Evolutionary conservation across 176 grass and related monocot species (phyloP), one percentile per base, ranked within the genome.

Genomic region (Thalia dealbata): DNA sequence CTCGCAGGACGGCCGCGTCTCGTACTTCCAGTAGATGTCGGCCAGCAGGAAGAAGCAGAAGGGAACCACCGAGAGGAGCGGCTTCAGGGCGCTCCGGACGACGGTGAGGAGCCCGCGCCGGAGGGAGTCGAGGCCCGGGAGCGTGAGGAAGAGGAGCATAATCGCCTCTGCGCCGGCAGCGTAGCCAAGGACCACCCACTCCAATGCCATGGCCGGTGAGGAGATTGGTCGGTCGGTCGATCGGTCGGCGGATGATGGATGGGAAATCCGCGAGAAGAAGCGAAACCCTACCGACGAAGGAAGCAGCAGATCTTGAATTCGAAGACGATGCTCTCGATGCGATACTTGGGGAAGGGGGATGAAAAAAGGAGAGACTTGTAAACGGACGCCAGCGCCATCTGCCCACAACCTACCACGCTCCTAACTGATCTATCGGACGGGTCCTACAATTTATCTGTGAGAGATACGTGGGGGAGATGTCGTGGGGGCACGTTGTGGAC

Each of bases 11-110:
- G 89, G 92, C 14, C 86, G 82, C 9, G 61, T 96, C 73, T 96
- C 92, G 84, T 96, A 96, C 82, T 96, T 96, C 92, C 92, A 96
- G 84, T 96, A 96, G 72, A 96, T 96, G 75, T 96, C 92, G 79
- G 89, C 81, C 51, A 90, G 78, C 18, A 96, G 86, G 72, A 96
- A 96, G 56, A 96, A 82, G 69, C 92, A 96, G 82, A 96, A 96
- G 56, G 92, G 92, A 41, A 96, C 84, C 58, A 96, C 82, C 15
- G 92, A 85, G 42, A 96, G 79, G 84, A 96, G 89, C 38, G 92
- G 92, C 89, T 84, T 96, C 52, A 96, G 89, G 67, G 89, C 86
- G 64, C 78, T 55, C 9, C 89, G 89, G 73, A 92, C 89, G 21
- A 86, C 89, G 3, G 92, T 78, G 69, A 92, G 63, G 42, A 92